phyloP scores from a whole-genome alignment of 2,329 filamentous ascomycete species.

The Pestalotiopsis sp. region DNA sequence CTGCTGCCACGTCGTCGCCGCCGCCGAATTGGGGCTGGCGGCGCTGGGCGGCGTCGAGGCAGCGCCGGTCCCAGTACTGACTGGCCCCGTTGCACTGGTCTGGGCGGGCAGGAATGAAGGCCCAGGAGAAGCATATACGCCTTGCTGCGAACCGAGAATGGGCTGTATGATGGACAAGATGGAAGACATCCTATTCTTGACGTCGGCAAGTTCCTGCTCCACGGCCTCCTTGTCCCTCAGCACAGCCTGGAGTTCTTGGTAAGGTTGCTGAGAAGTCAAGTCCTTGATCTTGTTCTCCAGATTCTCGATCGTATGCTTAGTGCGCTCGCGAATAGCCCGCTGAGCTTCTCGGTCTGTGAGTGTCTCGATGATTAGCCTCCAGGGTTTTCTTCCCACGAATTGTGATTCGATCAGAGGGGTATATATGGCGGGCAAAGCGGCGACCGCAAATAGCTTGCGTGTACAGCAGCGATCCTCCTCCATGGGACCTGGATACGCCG shows the following conservation, averaged over 20 bases:
- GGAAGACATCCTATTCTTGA: constrained; percentile 68
- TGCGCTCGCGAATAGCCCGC: constrained; percentile 80
- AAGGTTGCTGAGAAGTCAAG: constrained; percentile 78
- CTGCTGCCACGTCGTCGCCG: constrained; percentile 32
- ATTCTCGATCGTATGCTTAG: constrained; percentile 76
- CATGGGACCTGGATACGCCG: background rate
- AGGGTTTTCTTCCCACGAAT: background rate
- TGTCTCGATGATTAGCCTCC: constrained; percentile 15
- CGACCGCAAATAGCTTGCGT: background rate
- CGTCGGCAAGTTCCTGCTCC: constrained; percentile 78
- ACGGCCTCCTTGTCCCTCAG: constrained; percentile 76
- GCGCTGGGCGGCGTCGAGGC: constrained; percentile 41
- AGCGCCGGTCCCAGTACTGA: constrained; percentile 32
- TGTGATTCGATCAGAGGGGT: background rate
- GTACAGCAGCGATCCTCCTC: background rate
- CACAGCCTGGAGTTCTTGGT: constrained; percentile 79
- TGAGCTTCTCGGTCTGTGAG: constrained; percentile 78
- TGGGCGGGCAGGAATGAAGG: constrained; percentile 6
- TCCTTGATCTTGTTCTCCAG: constrained; percentile 75
- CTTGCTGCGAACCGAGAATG: constrained; percentile 39
- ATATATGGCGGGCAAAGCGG: background rate
- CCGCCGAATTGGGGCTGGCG: constrained; percentile 36
- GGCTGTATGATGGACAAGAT: constrained; percentile 68
- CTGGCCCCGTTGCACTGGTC: constrained; percentile 20
- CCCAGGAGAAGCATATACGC: constrained; percentile 9